phyloP scores from a whole-genome alignment of 1,284 basidiomycete genomes.

The Pseudozyma tsukubaensis region DNA sequence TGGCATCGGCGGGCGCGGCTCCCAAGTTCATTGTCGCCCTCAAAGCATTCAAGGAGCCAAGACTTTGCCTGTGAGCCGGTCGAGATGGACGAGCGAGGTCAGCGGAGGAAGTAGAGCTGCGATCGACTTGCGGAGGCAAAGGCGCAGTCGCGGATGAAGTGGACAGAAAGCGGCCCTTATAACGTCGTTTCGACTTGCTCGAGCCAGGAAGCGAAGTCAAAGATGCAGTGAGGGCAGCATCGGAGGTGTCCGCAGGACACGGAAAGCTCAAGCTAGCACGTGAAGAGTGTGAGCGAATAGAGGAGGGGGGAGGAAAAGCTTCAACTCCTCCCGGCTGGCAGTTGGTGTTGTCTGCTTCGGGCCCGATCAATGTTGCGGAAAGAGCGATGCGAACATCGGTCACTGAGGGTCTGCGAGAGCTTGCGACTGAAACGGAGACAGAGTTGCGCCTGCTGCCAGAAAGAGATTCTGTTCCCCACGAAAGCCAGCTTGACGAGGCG shows the following conservation, averaged over 20 bases:
- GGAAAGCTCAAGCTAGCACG: constrained; percentile 7
- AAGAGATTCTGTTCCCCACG: constrained; percentile 10
- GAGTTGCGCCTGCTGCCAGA: constrained; percentile 14
- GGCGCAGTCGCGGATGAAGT: constrained; percentile 15
- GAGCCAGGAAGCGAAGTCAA: constrained; percentile 5
- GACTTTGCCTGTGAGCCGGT: constrained; percentile 8
- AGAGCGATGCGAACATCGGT: neutral
- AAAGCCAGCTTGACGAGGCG: constrained; percentile 13
- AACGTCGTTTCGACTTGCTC: constrained; percentile 2
- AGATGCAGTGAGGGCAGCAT: neutral
- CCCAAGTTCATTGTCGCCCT: constrained; percentile 2
- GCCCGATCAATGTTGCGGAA: neutral
- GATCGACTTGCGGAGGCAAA: constrained; percentile 21
- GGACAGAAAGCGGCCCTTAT: constrained; percentile 15
- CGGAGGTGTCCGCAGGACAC: neutral
- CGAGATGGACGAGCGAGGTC: constrained; percentile 3
- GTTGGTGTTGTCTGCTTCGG: constrained; percentile 17
- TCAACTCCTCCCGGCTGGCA: constrained; percentile 29
- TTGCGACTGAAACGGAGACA: neutral
- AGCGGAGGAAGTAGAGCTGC: neutral
- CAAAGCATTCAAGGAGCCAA: constrained; percentile 17
- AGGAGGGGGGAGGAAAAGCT: neutral
- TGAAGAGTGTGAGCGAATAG: constrained; percentile 5
- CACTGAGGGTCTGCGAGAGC: neutral
- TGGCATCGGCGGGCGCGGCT: too few species aligned